phyloP scores from a whole-genome alignment of 495 filamentous ascomycete species.

The Penicillium pulvis region DNA sequence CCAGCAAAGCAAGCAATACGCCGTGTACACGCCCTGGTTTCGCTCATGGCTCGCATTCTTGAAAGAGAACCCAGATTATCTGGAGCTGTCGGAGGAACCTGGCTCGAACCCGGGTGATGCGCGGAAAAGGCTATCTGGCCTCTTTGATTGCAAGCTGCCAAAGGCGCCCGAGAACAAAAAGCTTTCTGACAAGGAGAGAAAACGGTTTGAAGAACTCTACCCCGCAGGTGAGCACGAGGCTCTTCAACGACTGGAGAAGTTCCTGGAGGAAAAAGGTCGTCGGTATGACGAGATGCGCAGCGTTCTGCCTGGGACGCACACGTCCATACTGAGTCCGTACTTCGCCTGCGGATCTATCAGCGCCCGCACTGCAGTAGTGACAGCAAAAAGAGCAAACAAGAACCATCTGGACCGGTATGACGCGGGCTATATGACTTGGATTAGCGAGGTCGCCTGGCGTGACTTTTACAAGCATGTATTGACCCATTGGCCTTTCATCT shows the following conservation, averaged over 20 bases:
- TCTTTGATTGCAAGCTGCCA: conserved; percentile 71
- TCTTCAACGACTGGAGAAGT: conserved; percentile 63
- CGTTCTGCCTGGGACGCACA: conserved; percentile 61
- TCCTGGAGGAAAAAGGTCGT: conserved; percentile 64
- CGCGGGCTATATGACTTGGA: conserved; percentile 72
- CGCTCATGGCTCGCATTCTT: conserved; percentile 72
- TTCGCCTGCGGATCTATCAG: conserved; percentile 77
- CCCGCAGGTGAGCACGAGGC: conserved; percentile 84
- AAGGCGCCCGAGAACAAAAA: conserved; percentile 63
- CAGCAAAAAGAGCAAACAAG: conserved; percentile 68
- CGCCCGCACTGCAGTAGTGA: conserved; percentile 69
- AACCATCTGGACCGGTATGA: conserved; percentile 70
- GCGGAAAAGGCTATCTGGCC: conserved; percentile 50
- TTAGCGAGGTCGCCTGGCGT: conserved; percentile 86
- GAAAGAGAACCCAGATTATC: conserved; percentile 63
- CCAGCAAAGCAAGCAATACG: conserved; percentile 73
- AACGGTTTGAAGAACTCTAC: conserved; percentile 61
- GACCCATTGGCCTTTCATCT: conserved; percentile 84
- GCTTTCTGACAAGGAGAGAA: conserved; percentile 59
- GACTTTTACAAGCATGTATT: conserved; percentile 94
- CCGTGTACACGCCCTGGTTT: conserved; percentile 84
- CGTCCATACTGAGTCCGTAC: conserved; percentile 77
- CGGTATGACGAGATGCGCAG: conserved; percentile 64
- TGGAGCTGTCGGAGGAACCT: conserved; percentile 63
- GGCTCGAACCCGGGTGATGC: conserved; percentile 58